Base-by-base conservation (phyloP, 495 filamentous ascomycete genomes). In the Neurospora tetraspora region DNA sequence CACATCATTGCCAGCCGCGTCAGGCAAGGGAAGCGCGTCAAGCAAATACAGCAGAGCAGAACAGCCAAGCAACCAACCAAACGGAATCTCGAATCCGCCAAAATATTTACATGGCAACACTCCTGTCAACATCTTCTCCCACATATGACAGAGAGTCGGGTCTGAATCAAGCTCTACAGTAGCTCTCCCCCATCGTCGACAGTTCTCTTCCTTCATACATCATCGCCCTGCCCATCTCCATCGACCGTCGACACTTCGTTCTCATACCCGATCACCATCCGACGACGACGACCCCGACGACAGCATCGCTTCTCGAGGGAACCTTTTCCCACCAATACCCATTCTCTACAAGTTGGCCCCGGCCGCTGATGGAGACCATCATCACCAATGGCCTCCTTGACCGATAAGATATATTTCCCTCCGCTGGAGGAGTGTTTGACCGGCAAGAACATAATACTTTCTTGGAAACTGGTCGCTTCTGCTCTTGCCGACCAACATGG, bases 401-500 rank as follows among this genome's bases (percentile, higher is more conserved):
- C 82, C 65, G 84, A 86, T 78, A 79, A 78, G 77, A 78, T 78
- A 73, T 86, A 86, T 76, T 78, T 86, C 59, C 85, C 85, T 72
- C 79, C 83, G 43, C 77, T 86, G 72, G 84, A 82, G 76, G 81
- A 83, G 43, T 86, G 83, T 76, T 77, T 86, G 72, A 82, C 77
- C 69, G 83, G 83, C 75, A 82, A 84, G 68, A 81, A 74, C 69
- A 73, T 80, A 68, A 76, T 86, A 71, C 73, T 86, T 83, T 86
- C 94, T 69, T 97, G 94, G 94, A 89, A 86, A 78, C 83, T 88
- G 70, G 89, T 90, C 68, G 93, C 91, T 73, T 85, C 87, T 36
- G 88, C 89, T 14, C 84, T 93, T 45, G 87, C 85, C 78, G 86
- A 91, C 71, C 77, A 84, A 18, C 79, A 85, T 23, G 77, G 79